Base-by-base conservation (phyloP, 441 rosid species). In the Populus tomentosa region DNA sequence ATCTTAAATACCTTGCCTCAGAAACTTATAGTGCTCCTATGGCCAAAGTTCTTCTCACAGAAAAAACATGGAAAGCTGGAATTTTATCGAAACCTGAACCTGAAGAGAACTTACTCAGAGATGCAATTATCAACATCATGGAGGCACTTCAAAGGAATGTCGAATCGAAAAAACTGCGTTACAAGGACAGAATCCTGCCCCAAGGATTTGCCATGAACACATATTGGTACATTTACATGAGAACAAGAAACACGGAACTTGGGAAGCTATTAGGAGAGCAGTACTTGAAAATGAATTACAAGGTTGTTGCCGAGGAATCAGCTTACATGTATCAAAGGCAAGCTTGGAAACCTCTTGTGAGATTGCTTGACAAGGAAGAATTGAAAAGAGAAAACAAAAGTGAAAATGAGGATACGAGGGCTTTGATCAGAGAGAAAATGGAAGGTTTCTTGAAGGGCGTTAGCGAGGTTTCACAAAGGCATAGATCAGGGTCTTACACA, bases 161-260 rank as follows among this genome's bases (percentile, higher is more conserved):
- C 20, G 90, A 89, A 70, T 79, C 87, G 5, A 88, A 90, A 82
- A 80, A 84, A 67, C 67, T 75, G 14, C 73, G 78, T 26, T 88
- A 88, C 88, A 84, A 72, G 50, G 91, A 89, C 84, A 89, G 85
- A 66, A 69, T 85, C 26, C 78, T 86, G 3, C 56, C 87, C 11
- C 82, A 80, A 64, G 77, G 87, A n/a, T 89, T 88, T 35, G 79
- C 88, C 42, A 88, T 89, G 90, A 89, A 88, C 85, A 85, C 88
- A 9, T 84, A 88, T 67, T 89, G 92, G 94, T 90, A 90, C 81
- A 85, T 90, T 67, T 88, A 89, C 84, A 88, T 85, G 91, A 84
- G 91, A 70, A 80, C 85, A 2, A 82, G 86, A 76, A 88, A 84
- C 80, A 86, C 90, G 1, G 90, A 89, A 69, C 88, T 89, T 11